Conservation (phyloP, 148 eudicot species). For the Persicaria maculosa region DNA sequence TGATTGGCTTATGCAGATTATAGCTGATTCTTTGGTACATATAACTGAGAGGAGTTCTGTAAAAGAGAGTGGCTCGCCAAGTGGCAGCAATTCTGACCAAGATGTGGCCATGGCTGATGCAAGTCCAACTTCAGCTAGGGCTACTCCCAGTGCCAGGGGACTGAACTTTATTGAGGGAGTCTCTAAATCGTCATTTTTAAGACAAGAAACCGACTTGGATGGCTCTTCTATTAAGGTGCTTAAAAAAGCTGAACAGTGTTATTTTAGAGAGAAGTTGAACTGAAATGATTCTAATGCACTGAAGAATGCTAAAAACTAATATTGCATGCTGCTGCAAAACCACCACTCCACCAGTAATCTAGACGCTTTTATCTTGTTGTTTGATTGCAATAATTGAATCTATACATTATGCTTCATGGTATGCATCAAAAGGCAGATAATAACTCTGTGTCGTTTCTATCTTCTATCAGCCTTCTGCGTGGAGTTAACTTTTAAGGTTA, state of each 20-base stretch:
- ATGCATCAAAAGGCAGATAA: neutral
- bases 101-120: constrained; percentile 89
- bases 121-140: constrained; percentile 46
- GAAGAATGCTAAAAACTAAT: neutral
- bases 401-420: neutral
- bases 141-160: constrained; percentile 63
- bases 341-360: neutral
- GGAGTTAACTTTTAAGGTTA: neutral
- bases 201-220: constrained; percentile 69
- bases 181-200: constrained; percentile 76
- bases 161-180: constrained; percentile 78
- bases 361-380: neutral
- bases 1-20: constrained; percentile 80
- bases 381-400: neutral
- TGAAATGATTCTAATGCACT: neutral
- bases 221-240: constrained; percentile 81
- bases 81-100: constrained; percentile 54
- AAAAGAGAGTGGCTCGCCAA: constrained; percentile 72
- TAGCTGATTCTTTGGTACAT: constrained; percentile 65
- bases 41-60: constrained; percentile 68
- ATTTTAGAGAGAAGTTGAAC: neutral
- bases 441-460: neutral
- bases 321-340: neutral
- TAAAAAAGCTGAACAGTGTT: neutral
- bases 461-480: neutral